Conservation (phyloP, 495 filamentous ascomycete genomes). For the Filosporella fistucella region DNA sequence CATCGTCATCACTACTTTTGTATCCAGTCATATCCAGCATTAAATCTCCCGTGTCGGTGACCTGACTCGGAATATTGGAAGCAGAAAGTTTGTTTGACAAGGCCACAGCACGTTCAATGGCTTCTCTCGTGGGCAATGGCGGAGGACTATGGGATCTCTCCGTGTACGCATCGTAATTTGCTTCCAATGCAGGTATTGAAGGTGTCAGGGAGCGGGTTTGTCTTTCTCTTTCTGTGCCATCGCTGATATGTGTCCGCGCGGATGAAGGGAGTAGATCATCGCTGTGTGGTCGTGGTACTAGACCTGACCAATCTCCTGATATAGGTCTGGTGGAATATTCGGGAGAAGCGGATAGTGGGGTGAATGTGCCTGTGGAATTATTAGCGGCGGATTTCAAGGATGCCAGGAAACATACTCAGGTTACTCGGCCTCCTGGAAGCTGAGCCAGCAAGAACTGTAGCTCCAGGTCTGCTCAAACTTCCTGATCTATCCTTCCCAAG, state of each 20-base stretch:
- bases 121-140: conserved; percentile 67
- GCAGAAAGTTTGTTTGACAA: conserved; percentile 82
- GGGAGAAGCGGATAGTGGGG: conserved; percentile 60
- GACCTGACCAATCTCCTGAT: conserved; percentile 37
- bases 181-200: conserved; percentile 30
- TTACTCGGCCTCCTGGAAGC: conserved; percentile 20
- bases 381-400: neutral
- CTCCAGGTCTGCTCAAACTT: conserved; percentile 20
- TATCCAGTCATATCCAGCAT: conserved; percentile 99
- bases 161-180: conserved; percentile 29
- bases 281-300: conserved; percentile 33
- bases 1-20: conserved; percentile 88
- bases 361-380: conserved; percentile 45
- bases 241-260: conserved; percentile 6
- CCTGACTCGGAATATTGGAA: conserved; percentile 87
- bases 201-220: conserved; percentile 44
- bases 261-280: conserved; percentile 32
- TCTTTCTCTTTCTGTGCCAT: conserved; percentile 27
- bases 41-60: conserved; percentile 90
- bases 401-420: conserved; percentile 14
- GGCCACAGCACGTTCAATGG: conserved; percentile 75
- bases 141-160: conserved; percentile 72
- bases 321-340: conserved; percentile 42
- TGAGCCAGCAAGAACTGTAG: conserved; percentile 10
- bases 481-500: conserved; percentile 23